These are phyloP conservation scores for Cucumis melo DNA, from an alignment of 306 rosid genomes.

Conservation along the genomic window DNA sequence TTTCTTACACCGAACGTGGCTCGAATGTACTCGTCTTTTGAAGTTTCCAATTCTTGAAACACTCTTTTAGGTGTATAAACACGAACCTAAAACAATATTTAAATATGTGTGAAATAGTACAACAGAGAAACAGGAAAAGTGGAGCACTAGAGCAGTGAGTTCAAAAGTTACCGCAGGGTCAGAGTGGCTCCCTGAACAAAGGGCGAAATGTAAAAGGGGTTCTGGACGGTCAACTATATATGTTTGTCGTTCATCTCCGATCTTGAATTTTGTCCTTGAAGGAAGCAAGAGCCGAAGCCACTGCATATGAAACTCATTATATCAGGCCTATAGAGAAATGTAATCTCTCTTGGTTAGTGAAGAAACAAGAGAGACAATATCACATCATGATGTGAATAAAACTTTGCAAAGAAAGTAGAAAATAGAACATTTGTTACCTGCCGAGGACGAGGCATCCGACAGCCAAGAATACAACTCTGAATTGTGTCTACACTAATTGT, in stretches of 20 bases:
- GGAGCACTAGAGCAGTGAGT: constrained; percentile 4
- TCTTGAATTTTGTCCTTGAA: constrained; percentile 49
- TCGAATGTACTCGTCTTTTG: constrained; percentile 5
- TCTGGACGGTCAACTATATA: constrained; percentile 53
- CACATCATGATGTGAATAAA: neutral
- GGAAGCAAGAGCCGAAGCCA: constrained; percentile 77
- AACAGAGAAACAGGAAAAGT: neutral
- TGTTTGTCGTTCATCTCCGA: constrained; percentile 55
- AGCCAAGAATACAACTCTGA: constrained; percentile 64
- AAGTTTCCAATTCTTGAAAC: constrained; percentile 9
- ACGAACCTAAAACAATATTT: constrained; percentile 34
- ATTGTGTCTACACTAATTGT: constrained; percentile 76
- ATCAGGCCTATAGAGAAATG: neutral
- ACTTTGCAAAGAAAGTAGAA: neutral
- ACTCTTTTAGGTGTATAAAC: constrained; percentile 21
- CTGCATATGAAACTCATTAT: constrained; percentile 23
- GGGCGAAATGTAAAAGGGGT: constrained; percentile 79
- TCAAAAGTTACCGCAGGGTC: constrained; percentile 70
- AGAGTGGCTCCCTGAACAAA: constrained; percentile 88
- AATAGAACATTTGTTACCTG: constrained; percentile 32
- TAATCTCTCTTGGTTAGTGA: neutral
- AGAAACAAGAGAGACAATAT: neutral
- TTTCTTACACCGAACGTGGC: constrained; percentile 72
- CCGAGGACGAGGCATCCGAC: constrained; percentile 77
- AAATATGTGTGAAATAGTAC: neutral